Percentiles rank a stretch among this genome's conserved stretches.
Evolutionary conservation across 805 yeast genomes (phyloP).

Genomic region (Hanseniaspora lachancei): DNA sequence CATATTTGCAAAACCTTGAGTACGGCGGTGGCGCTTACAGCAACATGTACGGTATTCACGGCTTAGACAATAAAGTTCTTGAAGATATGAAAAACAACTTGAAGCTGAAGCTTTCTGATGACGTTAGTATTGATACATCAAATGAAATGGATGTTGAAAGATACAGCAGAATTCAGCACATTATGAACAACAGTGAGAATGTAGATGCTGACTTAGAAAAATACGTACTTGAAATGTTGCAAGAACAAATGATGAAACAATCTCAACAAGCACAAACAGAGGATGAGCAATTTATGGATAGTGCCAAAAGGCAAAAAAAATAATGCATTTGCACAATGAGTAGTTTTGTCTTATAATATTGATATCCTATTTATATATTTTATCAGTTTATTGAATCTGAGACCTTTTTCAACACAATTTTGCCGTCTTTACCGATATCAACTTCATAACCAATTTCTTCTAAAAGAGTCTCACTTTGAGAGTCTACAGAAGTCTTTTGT

Average conservation of each 20-base stretch:
- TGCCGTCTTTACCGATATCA: slow-evolving; percentile 51
- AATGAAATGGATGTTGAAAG: slow-evolving; percentile 41
- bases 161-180: slow-evolving; percentile 51
- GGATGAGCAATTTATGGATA: background rate
- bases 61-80: slow-evolving; percentile 22
- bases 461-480: slow-evolving; percentile 35
- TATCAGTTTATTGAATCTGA: background rate
- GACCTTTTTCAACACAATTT: slow-evolving; percentile 38
- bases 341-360: no score
- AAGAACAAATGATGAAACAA: slow-evolving; percentile 35
- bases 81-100: slow-evolving; percentile 33
- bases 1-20: slow-evolving; percentile 37
- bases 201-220: slow-evolving; percentile 67
- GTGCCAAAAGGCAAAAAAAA: slow-evolving; percentile 3
- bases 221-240: slow-evolving; percentile 52
- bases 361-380: background rate
- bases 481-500: slow-evolving; percentile 50
- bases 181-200: slow-evolving; percentile 56
- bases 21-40: slow-evolving; percentile 14
- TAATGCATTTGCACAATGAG: background rate
- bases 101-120: slow-evolving; percentile 44
- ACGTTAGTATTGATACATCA: slow-evolving; percentile 20
- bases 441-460: slow-evolving; percentile 68
- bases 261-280: slow-evolving; percentile 18
- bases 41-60: slow-evolving; percentile 8